These are phyloP conservation scores for Auricularia heimuer DNA, from an alignment of 768 basidiomycete species.

Conservation along the genomic window DNA sequence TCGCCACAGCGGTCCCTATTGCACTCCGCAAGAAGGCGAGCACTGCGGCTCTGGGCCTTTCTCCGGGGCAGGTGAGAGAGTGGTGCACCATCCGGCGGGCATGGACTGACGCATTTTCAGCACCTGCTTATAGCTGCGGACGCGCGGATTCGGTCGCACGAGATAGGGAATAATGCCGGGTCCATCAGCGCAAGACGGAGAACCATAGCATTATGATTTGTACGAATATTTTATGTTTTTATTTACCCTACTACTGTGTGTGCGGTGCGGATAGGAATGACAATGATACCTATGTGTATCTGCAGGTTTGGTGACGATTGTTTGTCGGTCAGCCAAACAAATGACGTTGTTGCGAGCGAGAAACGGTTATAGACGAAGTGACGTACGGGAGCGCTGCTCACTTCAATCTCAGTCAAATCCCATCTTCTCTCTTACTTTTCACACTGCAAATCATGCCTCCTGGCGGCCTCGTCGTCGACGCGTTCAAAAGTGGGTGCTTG, in stretches of 20 bases:
- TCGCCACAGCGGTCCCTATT: background rate
- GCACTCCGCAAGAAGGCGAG: background rate
- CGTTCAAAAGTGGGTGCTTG: constrained; percentile 66
- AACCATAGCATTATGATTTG: background rate
- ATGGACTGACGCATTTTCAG: background rate
- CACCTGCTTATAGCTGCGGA: background rate
- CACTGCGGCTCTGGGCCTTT: background rate
- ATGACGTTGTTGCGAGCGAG: too few species aligned
- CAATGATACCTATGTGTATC: too few species aligned
- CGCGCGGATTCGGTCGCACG: background rate
- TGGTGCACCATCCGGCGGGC: background rate
- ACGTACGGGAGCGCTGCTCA: too few species aligned
- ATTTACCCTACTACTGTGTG: too few species aligned
- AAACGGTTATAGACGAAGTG: too few species aligned
- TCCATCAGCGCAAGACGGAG: background rate
- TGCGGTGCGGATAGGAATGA: too few species aligned
- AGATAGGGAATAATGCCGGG: background rate
- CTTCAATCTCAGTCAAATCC: background rate
- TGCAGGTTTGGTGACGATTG: too few species aligned
- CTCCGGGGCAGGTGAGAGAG: background rate
- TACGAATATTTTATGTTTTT: background rate
- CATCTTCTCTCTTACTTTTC: background rate
- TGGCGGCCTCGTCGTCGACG: constrained; percentile 59
- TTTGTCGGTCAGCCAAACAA: too few species aligned
- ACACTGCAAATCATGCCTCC: background rate